Evolutionary conservation across 257 asterid species (phyloP).

Genomic region (Solanum ossicruentum): DNA sequence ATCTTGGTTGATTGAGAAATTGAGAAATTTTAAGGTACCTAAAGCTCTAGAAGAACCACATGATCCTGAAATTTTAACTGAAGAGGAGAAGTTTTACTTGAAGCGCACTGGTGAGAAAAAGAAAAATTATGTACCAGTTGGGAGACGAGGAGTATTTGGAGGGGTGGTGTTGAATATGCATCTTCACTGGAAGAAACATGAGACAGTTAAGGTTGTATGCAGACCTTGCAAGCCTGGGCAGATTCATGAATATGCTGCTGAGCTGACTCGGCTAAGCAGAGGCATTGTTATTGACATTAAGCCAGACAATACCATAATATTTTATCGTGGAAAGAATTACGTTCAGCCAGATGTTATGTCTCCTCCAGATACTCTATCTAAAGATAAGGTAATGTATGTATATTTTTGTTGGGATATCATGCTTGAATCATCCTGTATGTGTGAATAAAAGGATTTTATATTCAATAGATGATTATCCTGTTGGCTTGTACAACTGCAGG

Average conservation of each 20-base stretch:
- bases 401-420: not conserved
- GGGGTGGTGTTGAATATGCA: slow-evolving; percentile 98
- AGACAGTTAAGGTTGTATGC: slow-evolving; percentile 81
- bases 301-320: slow-evolving; percentile 56
- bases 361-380: slow-evolving; percentile 82
- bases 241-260: slow-evolving; percentile 67
- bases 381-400: slow-evolving; percentile 59
- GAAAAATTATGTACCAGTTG: slow-evolving; percentile 79
- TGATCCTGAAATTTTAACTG: slow-evolving; percentile 92
- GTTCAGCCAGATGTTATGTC: slow-evolving; percentile 79
- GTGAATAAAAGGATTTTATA: not conserved
- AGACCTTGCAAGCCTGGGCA: slow-evolving; percentile 92
- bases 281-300: slow-evolving; percentile 68
- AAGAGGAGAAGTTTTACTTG: slow-evolving; percentile 83
- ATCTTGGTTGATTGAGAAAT: slow-evolving; percentile 86
- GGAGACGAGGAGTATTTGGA: slow-evolving; percentile 96
- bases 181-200: slow-evolving; percentile 95
- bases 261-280: slow-evolving; percentile 75
- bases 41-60: slow-evolving; percentile 55
- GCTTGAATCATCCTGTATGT: not conserved
- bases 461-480: not conserved
- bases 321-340: slow-evolving; percentile 87
- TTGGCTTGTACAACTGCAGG: slow-evolving; percentile 26
- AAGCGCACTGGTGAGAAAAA: slow-evolving; percentile 91
- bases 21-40: slow-evolving; percentile 64